These are phyloP conservation scores for Glebionis coronaria DNA, from an alignment of 129 eudicot genomes.

Conservation along the genomic window DNA sequence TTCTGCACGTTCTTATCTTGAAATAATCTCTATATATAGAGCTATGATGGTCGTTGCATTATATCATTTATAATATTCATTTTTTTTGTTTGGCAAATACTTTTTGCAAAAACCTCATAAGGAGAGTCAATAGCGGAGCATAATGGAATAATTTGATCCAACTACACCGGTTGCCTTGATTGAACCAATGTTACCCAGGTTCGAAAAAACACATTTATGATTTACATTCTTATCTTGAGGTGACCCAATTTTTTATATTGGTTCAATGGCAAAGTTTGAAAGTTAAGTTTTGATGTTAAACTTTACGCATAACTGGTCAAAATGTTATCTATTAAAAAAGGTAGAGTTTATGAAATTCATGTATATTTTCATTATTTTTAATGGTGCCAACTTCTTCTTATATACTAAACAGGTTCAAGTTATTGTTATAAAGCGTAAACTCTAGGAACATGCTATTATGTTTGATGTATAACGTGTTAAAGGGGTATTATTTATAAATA, in stretches of 20 bases:
- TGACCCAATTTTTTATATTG: conserved; percentile 1
- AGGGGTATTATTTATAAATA: too few relatives aligned
- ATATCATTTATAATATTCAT: conserved; percentile 46
- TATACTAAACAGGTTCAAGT: too few relatives aligned
- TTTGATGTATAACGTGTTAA: too few relatives aligned
- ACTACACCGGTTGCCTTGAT: conserved; percentile 98
- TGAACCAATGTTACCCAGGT: conserved; percentile 99
- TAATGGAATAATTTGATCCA: conserved; percentile 75
- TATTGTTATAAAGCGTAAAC: too few relatives aligned
- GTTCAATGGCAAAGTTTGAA: background rate
- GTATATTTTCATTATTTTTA: too few relatives aligned
- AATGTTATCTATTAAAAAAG: too few relatives aligned
- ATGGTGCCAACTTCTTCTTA: too few relatives aligned
- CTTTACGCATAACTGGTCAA: too few relatives aligned
- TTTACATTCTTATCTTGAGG: background rate
- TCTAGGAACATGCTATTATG: too few relatives aligned
- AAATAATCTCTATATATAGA: conserved; percentile 35
- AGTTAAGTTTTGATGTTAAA: too few relatives aligned
- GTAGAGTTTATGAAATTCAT: too few relatives aligned
- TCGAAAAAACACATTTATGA: conserved; percentile 11
- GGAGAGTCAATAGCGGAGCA: conserved; percentile 73
- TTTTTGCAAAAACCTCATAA: conserved; percentile 67
- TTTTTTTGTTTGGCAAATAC: conserved; percentile 81
- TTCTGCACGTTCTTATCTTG: conserved; percentile 19
- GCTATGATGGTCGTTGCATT: conserved; percentile 42